Base-by-base conservation (phyloP, 495 filamentous ascomycete species). In the Tuber microsphaerosporum region DNA sequence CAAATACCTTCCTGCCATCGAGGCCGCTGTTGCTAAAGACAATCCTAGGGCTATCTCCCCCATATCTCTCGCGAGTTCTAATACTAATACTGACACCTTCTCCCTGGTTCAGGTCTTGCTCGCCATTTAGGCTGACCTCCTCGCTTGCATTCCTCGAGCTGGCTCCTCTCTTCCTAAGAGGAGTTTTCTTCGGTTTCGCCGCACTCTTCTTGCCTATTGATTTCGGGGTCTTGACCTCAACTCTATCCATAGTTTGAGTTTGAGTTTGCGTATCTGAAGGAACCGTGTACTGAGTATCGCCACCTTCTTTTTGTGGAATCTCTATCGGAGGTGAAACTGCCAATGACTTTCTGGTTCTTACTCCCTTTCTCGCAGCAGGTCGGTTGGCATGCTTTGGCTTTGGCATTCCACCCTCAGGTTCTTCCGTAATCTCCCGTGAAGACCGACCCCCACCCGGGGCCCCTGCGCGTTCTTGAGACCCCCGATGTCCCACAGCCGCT, bases 11-110 rank as follows among this genome's bases (percentile, higher is more conserved):
- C 71, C n/a, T 79, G 9, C 37, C 77, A 65, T 79, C 77, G 42
- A 81, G 73, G 20, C 65, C 71, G 19, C 79, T 81, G 65, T 81
- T 81, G 45, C 79, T 81, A n/a, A 81, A 81, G n/a, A 77, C 75
- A 39, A 81, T 81, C 17, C 73, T 81, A n/a, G 80, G 80, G 14
- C 46, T 42, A 51, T 77, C 71, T n/a, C 80, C 80, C 43, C 76
- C 76, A 74, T 81, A 81, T 19, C 46, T 70, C 56, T 76, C 74
- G 19, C 48, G 78, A 42, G 80, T 81, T 46, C 76, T 81, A 5
- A 65, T 22, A 45, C 74, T 81, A 5, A 70, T 22, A 51, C 17
- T 65, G 9, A 31, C 9, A 37, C 45, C 39, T 37, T 46, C 73
- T 20, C 43, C 51, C 31, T 70, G 31, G 44, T 46, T 73, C 51